Conservation (phyloP, 495 filamentous ascomycete species). For the Daldinia grandis region DNA sequence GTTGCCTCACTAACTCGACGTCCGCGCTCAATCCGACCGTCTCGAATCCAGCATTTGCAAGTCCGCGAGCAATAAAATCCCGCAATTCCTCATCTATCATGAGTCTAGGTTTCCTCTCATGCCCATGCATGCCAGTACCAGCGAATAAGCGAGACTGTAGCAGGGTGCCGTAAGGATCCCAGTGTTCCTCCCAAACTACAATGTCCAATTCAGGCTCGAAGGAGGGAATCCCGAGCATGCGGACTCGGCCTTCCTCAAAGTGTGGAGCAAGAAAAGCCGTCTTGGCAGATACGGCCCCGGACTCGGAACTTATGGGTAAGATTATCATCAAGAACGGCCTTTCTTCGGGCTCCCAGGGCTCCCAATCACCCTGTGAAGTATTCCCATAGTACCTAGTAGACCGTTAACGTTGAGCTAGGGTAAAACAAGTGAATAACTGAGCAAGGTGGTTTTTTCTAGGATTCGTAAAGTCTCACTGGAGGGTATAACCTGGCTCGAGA, state of each 20-base stretch:
- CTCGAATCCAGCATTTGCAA: conserved; percentile 57
- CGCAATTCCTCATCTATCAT: conserved; percentile 68
- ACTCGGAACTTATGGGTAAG: conserved; percentile 45
- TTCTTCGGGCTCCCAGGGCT: conserved; percentile 68
- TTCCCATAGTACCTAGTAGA: conserved; percentile 60
- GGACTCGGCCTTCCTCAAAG: conserved; percentile 63
- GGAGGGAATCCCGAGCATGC: conserved; percentile 62
- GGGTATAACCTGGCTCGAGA: conserved; percentile 65
- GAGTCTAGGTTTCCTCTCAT: conserved; percentile 46
- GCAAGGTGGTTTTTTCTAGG: neutral
- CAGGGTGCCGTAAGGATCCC: conserved; percentile 62
- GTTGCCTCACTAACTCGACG: conserved; percentile 61
- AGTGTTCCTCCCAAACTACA: conserved; percentile 65
- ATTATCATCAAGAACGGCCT: conserved; percentile 65
- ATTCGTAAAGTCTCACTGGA: conserved; percentile 46
- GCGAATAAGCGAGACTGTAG: conserved; percentile 45
- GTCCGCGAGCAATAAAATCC: conserved; percentile 62
- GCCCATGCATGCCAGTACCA: neutral
- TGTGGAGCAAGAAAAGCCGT: conserved; percentile 61
- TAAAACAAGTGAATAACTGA: neutral
- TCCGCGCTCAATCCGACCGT: conserved; percentile 55
- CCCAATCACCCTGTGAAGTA: conserved; percentile 63
- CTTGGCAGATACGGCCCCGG: conserved; percentile 54
- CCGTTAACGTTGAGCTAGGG: neutral
- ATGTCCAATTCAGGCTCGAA: conserved; percentile 51